Base-by-base conservation (phyloP, 1,284 basidiomycete genomes). In the Microbotryum lychnidis-dioicae region DNA sequence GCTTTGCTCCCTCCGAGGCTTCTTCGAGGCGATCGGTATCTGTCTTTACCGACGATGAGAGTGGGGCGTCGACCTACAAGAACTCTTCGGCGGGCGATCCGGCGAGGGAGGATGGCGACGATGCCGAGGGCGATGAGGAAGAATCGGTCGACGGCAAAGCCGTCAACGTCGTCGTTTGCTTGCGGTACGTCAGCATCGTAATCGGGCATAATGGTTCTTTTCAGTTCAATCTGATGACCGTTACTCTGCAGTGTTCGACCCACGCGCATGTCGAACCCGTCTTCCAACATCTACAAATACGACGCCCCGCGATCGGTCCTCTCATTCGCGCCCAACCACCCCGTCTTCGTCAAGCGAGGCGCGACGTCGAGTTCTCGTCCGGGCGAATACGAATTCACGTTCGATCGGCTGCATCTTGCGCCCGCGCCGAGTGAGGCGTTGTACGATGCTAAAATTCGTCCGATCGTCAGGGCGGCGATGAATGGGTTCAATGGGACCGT, bases 401-500 rank as follows among this genome's bases (percentile, higher is more conserved):
- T 68, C 53, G 67, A 64, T 45, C 37, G 27, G n/a, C 50, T 79
- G 4, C 74, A 77, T n/a, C 68, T 76, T 33, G 68, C 73, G 23
- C 77, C 77, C 0, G 69, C 70, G 0, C 72, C 71, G 0, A 80
- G 78, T 0, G 69, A 72, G 4, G 72, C 75, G 12, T 71, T 80
- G 6, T 82, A 81, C 67, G 69, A 73, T n/a, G 62, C 67, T 8
- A 76, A 79, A 68, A 77, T 83, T 49, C 72, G 76, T 0, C 78
- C 79, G 0, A 71, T 82, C 12, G 78, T 82, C 1, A 71, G 76
- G 10, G 79, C 79, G 31, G 78, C 80, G 0, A 79, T 81, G 76
- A 78, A 78, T 20, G 81, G 81, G 0, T 83, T 79, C 76, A 82
- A 82, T 70, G 79, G 76, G 47, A 81, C 80, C 1, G 78, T 79